Conservation (phyloP, 768 basidiomycete species). For the Lanmaoa pseudosensibilis region DNA sequence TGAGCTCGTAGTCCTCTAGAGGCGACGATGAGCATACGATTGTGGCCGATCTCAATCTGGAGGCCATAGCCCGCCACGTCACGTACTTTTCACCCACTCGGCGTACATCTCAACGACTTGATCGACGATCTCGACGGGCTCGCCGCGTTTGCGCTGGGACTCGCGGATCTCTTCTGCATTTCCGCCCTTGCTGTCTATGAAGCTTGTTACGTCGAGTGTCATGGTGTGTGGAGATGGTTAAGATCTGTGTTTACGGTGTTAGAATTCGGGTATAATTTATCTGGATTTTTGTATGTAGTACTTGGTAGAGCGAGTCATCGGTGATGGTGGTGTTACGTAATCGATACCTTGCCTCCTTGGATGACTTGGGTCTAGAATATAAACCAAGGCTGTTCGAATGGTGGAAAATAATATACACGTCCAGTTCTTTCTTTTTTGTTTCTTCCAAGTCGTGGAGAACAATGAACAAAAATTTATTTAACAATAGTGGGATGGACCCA, state of each 20-base stretch:
- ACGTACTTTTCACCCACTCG: slow-evolving; percentile 93
- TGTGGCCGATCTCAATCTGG: not conserved
- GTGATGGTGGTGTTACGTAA: slow-evolving; percentile 12
- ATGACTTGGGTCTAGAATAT: not conserved
- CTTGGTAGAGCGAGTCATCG: slow-evolving; percentile 8
- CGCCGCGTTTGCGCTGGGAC: slow-evolving; percentile 89
- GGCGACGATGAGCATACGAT: not conserved
- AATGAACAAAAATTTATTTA: not conserved
- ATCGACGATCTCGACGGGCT: slow-evolving; percentile 89
- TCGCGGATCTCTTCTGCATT: slow-evolving; percentile 88
- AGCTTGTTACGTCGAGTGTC: slow-evolving; percentile 80
- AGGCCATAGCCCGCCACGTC: not conserved
- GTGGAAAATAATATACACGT: not conserved
- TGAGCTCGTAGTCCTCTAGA: slow-evolving; percentile 85
- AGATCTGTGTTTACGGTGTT: too few relatives aligned
- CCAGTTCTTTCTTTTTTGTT: not conserved
- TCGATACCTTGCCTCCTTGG: not conserved
- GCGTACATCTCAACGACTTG: slow-evolving; percentile 90
- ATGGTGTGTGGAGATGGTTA: slow-evolving; percentile 37
- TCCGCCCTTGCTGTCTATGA: slow-evolving; percentile 88
- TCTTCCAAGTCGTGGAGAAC: not conserved
- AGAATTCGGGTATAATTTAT: not conserved
- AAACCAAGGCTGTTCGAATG: not conserved
- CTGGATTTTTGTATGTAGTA: too few relatives aligned
- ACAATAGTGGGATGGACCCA: not conserved